Base-by-base conservation (phyloP, 345 rosid species). In the Isatis tinctoria region DNA sequence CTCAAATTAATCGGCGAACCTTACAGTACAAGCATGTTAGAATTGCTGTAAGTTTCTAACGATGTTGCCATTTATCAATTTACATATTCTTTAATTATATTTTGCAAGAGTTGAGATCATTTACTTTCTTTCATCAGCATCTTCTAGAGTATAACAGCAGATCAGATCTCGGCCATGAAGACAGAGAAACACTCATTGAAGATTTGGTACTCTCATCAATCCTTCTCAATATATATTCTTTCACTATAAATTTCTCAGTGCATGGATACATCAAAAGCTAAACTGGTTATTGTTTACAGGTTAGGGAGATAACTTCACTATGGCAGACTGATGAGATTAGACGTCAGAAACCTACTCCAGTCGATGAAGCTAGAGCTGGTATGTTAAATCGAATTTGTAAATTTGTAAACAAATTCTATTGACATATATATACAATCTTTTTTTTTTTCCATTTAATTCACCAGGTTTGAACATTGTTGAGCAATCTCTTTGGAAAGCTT, bases 271-370 rank as follows among this genome's bases (percentile, higher is more conserved):
- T 1, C 24, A 52, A 10, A 24, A 22, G 6, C 32, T 73, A 32
- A 43, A 33, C 4, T 60, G 14, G 44, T 33, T 6, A 52, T 22
- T 20, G 8, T n/a, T 41, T 9, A 45, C 48, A 92, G 98, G 89
- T 93, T 58, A 87, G 97, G 80, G 98, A 93, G 84, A 88, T 90
- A 74, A 88, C 90, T 66, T 85, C 95, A 30, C 81, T 90, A 81
- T 93, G 98, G 98, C 97, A 92, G 85, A 92, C 97, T 20, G 98
- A 92, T 78, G 98, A 92, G 83, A 95, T 92, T 73, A 88, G 98
- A 85, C 95, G 97, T 71, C 97, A 88, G 70, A 88, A 83, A 74
- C 98, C 98, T 14, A 90, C 97, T 33, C 97, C 97, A 53, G 98
- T 86, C 20, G 98, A 92, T 82, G 98, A 92, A 82, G 98, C 98